Percentiles rank a stretch among this genome's conserved stretches.
phyloP scores from a whole-genome alignment of 208 protist species.

The Crithidia sp. region DNA sequence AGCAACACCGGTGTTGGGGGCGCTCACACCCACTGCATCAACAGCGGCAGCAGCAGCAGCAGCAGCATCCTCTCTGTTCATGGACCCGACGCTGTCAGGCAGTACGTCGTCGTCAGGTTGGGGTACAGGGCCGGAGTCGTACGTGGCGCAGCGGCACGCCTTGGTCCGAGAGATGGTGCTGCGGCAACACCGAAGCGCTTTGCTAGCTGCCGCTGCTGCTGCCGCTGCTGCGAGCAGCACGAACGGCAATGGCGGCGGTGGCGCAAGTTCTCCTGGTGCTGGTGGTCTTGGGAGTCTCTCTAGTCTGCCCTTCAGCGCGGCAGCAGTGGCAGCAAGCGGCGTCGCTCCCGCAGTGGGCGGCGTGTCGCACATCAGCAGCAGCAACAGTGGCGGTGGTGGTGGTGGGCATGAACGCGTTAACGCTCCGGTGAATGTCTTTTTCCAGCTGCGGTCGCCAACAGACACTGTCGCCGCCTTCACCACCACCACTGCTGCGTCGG shows the following conservation, averaged over 20 bases:
- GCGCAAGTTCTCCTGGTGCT: not conserved
- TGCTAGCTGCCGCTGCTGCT: not conserved
- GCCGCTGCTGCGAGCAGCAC: not conserved
- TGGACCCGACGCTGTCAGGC: not conserved
- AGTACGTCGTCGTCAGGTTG: not conserved
- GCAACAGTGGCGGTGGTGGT: not conserved
- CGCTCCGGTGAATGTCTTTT: slow-evolving; percentile 24
- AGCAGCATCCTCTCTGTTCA: not conserved
- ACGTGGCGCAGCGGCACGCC: slow-evolving; percentile 26
- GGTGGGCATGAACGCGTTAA: slow-evolving; percentile 9
- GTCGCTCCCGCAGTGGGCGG: not conserved
- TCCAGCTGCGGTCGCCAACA: slow-evolving; percentile 22
- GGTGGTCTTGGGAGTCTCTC: too few species aligned
- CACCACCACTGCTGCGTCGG: not conserved
- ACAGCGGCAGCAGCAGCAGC: slow-evolving; percentile 5
- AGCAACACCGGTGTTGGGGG: not conserved
- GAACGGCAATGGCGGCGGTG: not conserved
- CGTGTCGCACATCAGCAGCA: not conserved
- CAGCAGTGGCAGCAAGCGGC: too few species aligned
- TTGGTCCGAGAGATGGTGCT: slow-evolving; percentile 19
- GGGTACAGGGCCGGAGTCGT: slow-evolving; percentile 21
- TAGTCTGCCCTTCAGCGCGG: too few species aligned
- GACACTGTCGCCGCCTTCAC: not conserved
- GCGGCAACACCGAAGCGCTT: slow-evolving; percentile 12
- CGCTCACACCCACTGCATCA: slow-evolving; percentile 3